phyloP scores from a whole-genome alignment of 2,329 filamentous ascomycete species.

The Neurospora crassa region DNA sequence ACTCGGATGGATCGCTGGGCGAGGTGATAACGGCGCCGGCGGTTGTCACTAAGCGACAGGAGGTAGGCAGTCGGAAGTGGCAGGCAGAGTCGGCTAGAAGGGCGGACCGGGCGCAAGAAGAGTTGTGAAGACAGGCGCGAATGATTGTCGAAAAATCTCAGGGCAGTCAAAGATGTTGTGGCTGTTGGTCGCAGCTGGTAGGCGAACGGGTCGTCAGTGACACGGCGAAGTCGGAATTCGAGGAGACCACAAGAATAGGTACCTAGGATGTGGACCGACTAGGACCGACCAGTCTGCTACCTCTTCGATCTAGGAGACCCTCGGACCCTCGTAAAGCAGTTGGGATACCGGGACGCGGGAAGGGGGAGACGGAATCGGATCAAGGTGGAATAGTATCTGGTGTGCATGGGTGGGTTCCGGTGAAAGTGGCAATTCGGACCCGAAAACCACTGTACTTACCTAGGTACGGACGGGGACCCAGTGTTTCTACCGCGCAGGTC shows the following conservation, averaged over 20 bases:
- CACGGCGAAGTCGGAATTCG: not conserved
- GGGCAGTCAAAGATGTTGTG: not conserved
- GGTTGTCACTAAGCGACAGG: not conserved
- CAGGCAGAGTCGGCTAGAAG: not conserved
- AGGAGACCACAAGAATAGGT: not conserved
- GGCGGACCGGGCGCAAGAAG: not conserved
- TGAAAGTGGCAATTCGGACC: not conserved
- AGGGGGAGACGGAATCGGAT: not conserved
- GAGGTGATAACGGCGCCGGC: not conserved
- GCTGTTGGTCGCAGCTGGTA: not conserved
- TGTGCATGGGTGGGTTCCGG: not conserved
- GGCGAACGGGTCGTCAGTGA: not conserved
- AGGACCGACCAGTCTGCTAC: not conserved
- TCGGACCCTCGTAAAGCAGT: not conserved
- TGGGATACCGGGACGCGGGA: not conserved
- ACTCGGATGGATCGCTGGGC: not conserved
- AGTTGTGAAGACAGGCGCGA: not conserved
- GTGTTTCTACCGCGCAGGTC: not conserved
- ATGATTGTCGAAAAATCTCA: not conserved
- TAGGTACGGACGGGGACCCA: not conserved
- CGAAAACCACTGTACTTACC: not conserved
- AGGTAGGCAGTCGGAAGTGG: not conserved
- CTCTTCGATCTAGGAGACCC: not conserved
- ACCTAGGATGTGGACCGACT: not conserved
- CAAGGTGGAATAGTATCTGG: not conserved